Evolutionary conservation across 1,284 basidiomycete genomes (phyloP).

Genomic region (Rhodotorula sp.): DNA sequence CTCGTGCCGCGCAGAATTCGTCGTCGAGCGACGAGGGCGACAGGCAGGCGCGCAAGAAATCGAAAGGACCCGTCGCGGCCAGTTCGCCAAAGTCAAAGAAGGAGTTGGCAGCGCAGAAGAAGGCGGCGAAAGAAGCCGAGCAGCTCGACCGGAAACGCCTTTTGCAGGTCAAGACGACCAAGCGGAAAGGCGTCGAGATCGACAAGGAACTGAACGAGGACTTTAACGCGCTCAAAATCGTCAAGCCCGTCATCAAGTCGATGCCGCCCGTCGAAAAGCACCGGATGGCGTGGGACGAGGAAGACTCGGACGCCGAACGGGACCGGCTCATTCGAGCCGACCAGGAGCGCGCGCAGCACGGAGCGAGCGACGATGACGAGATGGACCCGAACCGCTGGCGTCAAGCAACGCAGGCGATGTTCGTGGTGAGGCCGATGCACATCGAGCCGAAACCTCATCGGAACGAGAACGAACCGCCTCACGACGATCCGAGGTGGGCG

Average conservation of each 20-base stretch:
- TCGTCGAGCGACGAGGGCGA: constrained; percentile 8
- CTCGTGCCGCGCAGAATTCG: neutral
- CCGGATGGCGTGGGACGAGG: constrained; percentile 35
- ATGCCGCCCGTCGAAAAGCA: constrained; percentile 25
- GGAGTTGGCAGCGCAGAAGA: constrained; percentile 20
- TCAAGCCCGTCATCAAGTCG: constrained; percentile 24
- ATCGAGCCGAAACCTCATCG: constrained; percentile 18
- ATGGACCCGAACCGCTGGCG: constrained; percentile 34
- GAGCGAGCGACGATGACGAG: constrained; percentile 11
- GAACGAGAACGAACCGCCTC: neutral
- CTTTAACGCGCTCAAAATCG: constrained; percentile 42
- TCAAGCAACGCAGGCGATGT: constrained; percentile 30
- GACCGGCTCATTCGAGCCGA: constrained; percentile 27
- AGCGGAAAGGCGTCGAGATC: constrained; percentile 25
- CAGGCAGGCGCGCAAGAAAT: constrained; percentile 11
- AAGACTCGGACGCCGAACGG: constrained; percentile 35
- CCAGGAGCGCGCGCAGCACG: constrained; percentile 7
- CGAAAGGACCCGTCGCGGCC: constrained; percentile 5
- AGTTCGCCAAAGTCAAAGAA: constrained; percentile 21
- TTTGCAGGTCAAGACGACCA: constrained; percentile 31
- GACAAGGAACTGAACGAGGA: constrained; percentile 39
- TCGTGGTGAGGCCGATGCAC: constrained; percentile 27
- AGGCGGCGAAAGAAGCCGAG: constrained; percentile 22
- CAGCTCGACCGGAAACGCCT: constrained; percentile 13
- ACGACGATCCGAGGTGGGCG: constrained; percentile 19